phyloP scores from a whole-genome alignment of 1,284 basidiomycete genomes.

The Coniophora puteana region DNA sequence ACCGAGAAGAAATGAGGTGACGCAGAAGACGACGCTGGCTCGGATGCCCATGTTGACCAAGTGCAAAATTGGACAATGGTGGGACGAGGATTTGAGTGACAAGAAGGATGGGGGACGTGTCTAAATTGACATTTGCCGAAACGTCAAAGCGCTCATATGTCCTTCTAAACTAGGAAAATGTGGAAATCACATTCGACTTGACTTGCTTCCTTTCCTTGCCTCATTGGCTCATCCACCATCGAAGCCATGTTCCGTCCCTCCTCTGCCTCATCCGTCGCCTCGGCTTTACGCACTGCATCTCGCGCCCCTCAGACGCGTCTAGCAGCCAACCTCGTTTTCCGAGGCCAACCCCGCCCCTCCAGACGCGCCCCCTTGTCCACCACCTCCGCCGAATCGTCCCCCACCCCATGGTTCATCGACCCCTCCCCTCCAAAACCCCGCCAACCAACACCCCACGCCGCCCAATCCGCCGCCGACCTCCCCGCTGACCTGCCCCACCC shows the following conservation, averaged over 20 bases:
- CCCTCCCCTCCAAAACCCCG: constrained; percentile 19
- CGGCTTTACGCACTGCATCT: no score
- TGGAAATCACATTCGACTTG: no score
- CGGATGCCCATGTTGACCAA: constrained; percentile 76
- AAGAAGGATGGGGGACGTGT: no score
- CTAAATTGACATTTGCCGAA: no score
- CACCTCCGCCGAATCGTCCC: not conserved
- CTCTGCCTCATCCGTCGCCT: no score
- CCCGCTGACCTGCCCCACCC: constrained; percentile 46
- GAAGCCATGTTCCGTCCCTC: not conserved
- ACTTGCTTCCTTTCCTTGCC: not conserved
- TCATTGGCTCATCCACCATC: not conserved
- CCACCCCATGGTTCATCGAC: constrained; percentile 57
- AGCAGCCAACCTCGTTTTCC: no score
- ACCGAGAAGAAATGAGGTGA: constrained; percentile 81
- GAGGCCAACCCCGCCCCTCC: no score
- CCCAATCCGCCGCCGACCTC: constrained; percentile 26
- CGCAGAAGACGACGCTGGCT: constrained; percentile 65
- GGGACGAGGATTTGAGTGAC: no score
- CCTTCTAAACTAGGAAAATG: no score
- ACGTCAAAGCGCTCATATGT: no score
- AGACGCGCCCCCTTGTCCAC: not conserved
- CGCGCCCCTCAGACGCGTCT: no score
- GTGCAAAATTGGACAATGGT: no score
- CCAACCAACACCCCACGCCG: constrained; percentile 27